Base-by-base conservation (phyloP, 139 green algal genomes). In the Desmodesmus armatus region DNA sequence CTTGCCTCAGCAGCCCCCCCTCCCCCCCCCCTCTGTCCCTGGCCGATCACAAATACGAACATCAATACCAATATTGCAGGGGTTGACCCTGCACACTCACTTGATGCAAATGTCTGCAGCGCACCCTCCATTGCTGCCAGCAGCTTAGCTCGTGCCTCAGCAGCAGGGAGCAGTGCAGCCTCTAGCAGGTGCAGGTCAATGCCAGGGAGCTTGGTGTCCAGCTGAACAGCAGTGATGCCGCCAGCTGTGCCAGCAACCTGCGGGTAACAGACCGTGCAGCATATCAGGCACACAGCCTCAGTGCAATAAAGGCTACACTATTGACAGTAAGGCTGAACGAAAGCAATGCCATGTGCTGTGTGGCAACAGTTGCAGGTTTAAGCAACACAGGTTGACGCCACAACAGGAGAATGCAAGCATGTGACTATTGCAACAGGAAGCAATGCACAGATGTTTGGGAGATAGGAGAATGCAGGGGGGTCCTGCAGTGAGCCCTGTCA, bases 131-230 rank as follows among this genome's bases (percentile, higher is more conserved):
- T 96, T 31, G 37, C 37, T 3, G 71, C 55, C 33, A 95, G 78
- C 49, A 95, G 65, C 25, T 82, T 44, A 5, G 58, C 31, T 21
- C 88, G 79, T 29, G 82, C 91, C 0, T 49, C 44, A 0, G 53
- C 75, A 2, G 91, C 92, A 3, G 67, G 75, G 3, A 33, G 33
- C 65, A 80, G 65, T 41, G 85, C 85, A 40, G 43, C 39, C 11
- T n/a, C 51, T 5, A 81, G 35, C 70, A 88, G 37, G 55, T 80
- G 3, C 1, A 95, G 31, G 13, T 89, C 91, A 23, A 97, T 72
- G 27, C 94, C 94, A 2, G 84, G 85, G 27, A 93, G 66, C 87
- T 97, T 96, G 13, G 92, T 91, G 47, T 94, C 91, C 23, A 96
- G 87, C 84, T 96, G 92, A 33, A 90, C 35, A 0, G 91, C 91